A percentile compares a stretch with the other conserved stretches of the same genome.
phyloP scores from a whole-genome alignment of 495 filamentous ascomycete genomes.

The Penicillium pancosmium region DNA sequence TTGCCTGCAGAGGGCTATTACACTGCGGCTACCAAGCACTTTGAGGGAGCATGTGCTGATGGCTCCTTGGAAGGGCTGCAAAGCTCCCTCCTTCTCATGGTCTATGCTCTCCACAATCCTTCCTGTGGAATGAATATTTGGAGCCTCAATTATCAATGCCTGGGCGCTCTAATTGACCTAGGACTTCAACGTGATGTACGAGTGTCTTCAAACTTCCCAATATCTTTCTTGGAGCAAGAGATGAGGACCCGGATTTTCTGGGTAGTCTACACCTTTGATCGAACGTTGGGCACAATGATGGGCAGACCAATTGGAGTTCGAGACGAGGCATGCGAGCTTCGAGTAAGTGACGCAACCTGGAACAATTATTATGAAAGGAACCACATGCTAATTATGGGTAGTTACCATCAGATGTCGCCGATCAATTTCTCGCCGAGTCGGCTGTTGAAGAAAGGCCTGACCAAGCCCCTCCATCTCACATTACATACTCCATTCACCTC shows the following conservation, averaged over 20 bases:
- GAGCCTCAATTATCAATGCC: conserved; percentile 52
- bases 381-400: conserved; percentile 14
- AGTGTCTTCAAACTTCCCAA: conserved; percentile 29
- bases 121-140: conserved; percentile 49
- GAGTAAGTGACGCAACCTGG: conserved; percentile 29
- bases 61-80: conserved; percentile 45
- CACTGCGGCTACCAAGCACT: conserved; percentile 44
- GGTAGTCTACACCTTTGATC: conserved; percentile 50
- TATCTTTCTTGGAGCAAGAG: conserved; percentile 47
- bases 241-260: conserved; percentile 54
- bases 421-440: conserved; percentile 26
- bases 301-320: conserved; percentile 51
- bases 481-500: conserved; percentile 45
- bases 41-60: conserved; percentile 39
- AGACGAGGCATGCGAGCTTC: conserved; percentile 52
- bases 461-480: conserved; percentile 31
- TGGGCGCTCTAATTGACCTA: conserved; percentile 48
- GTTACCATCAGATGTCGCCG: conserved; percentile 37
- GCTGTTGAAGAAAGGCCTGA: conserved; percentile 1
- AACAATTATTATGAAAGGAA: not conserved
- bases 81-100: conserved; percentile 45
- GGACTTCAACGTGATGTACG: conserved; percentile 49
- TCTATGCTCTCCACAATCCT: conserved; percentile 50
- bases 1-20: conserved; percentile 49
- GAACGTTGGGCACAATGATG: conserved; percentile 52